Percentiles rank a stretch among this genome's conserved stretches.
These are phyloP conservation scores for Gentiana straminea DNA, from an alignment of 257 asterid genomes.

Conservation along the genomic window DNA sequence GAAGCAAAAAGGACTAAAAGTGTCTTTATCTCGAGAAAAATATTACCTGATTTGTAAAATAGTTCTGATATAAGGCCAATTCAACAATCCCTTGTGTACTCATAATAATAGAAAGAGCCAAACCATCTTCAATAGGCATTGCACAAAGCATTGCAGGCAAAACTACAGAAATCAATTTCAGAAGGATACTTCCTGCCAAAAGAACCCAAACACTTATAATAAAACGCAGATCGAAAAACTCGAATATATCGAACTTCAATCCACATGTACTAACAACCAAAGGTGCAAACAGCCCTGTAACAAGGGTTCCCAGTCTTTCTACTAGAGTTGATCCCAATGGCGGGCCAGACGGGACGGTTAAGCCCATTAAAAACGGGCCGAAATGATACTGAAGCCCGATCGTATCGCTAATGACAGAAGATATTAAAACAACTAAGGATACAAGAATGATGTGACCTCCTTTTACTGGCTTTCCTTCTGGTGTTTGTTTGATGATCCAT, in stretches of 20 bases:
- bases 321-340: slow-evolving; percentile 63
- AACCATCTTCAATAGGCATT: slow-evolving; percentile 55
- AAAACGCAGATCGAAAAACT: slow-evolving; percentile 31
- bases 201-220: slow-evolving; percentile 13
- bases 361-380: slow-evolving; percentile 55
- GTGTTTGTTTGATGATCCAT: slow-evolving; percentile 45
- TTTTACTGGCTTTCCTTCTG: slow-evolving; percentile 45
- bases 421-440: slow-evolving; percentile 26
- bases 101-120: slow-evolving; percentile 46
- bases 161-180: slow-evolving; percentile 26
- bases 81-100: slow-evolving; percentile 64
- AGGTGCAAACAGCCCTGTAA: slow-evolving; percentile 51
- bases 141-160: slow-evolving; percentile 36
- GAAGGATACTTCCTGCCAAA: slow-evolving; percentile 1
- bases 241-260: slow-evolving; percentile 34
- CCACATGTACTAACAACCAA: slow-evolving; percentile 49
- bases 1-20: too few relatives aligned
- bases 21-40: too few relatives aligned
- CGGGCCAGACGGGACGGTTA: slow-evolving; percentile 61
- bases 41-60: slow-evolving; percentile 40
- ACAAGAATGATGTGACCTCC: slow-evolving; percentile 31
- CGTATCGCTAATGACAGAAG: slow-evolving; percentile 36
- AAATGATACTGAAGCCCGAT: slow-evolving; percentile 50
- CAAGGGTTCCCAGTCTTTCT: slow-evolving; percentile 43
- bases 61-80: slow-evolving; percentile 35